Evolutionary conservation across 2,329 filamentous ascomycete genomes (phyloP), one percentile per base, ranked within the genome.

Genomic region (Colletotrichum sp.): DNA sequence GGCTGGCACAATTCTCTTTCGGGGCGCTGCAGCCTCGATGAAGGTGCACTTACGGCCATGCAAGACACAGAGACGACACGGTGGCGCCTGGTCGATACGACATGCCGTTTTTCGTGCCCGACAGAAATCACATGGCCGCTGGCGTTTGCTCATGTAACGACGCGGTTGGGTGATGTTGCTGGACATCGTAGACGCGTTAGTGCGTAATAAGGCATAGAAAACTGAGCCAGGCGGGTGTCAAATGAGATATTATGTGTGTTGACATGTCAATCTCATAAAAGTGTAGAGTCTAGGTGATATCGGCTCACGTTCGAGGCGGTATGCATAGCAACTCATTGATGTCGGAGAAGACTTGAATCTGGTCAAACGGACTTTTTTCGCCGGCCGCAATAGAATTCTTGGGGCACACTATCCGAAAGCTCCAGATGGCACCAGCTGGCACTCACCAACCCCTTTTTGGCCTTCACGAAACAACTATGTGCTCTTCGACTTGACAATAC

Each of bases 51-150:
- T 82, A 43, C 84, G 84, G 75, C 83, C 82, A 75, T 87, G 85
- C 10, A 84, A 81, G n/a, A 83, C 79, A 72, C 86, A 88, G 10
- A 87, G 79, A 68, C 85, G 84, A 75, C 86, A 88, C 7, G 86
- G 86, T 18, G 86, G 86, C 16, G 81, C 77, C 10, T 76, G 79
- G 28, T 87, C 85, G 59, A 87, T 84, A 72, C 86, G 85, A 77
- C 86, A 88, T 12, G 86, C 86, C 2, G 86, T 85, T 77, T 87
- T 86, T 72, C 86, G 84, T 21, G 84, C 85, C 13, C 86, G 83
- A 76, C 86, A 88, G 78, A 87, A 87, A 77, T 88, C 86, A 79
- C 86, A 88, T 6, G 86, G 86, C 52, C 86, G 81, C 14, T 81
- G 79, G 18, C 79, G 76, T 28, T 80, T 81, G 77, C 78, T 79